Percentiles rank a stretch among this genome's conserved stretches.
These are phyloP conservation scores for Metschnikowia henanensis DNA, from an alignment of 805 yeast species.

Conservation along the genomic window DNA sequence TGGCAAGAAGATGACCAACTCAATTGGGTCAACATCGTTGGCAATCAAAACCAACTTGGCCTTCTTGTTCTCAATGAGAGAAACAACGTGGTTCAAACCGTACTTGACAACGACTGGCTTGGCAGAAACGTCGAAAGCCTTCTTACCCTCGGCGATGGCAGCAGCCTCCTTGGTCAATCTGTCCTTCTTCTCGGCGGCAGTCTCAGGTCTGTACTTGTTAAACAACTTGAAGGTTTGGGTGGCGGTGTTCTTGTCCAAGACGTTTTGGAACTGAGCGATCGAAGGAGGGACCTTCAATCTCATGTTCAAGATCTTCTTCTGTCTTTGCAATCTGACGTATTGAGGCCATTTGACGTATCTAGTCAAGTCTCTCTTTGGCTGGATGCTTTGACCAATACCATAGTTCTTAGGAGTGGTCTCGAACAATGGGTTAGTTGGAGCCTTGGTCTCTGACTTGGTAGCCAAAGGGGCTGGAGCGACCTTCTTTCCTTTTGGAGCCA, in stretches of 20 bases:
- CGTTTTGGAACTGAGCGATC: slow-evolving; percentile 92
- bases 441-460: slow-evolving; percentile 30
- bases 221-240: slow-evolving; percentile 94
- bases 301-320: slow-evolving; percentile 91
- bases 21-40: slow-evolving; percentile 99
- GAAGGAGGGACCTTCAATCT: slow-evolving; percentile 99
- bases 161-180: slow-evolving; percentile 99
- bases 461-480: slow-evolving; percentile 95
- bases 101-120: slow-evolving; percentile 97
- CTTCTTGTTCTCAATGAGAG: slow-evolving; percentile 97
- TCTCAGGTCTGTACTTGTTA: slow-evolving; percentile 99
- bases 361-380: slow-evolving; percentile 94
- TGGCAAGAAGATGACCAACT: slow-evolving; percentile 95
- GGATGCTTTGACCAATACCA: slow-evolving; percentile 96
- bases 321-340: slow-evolving; percentile 98
- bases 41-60: slow-evolving; percentile 97
- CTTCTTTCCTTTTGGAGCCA: slow-evolving; percentile 61
- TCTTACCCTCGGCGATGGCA: slow-evolving; percentile 97
- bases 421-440: slow-evolving; percentile 40
- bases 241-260: slow-evolving; percentile 98
- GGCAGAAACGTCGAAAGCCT: slow-evolving; percentile 93
- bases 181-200: slow-evolving; percentile 96
- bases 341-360: slow-evolving; percentile 99
- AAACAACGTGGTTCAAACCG: slow-evolving; percentile 99
- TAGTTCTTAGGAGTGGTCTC: slow-evolving; percentile 89